phyloP scores from a whole-genome alignment of 768 basidiomycete species.

The Omphalotus guepiniiformis region DNA sequence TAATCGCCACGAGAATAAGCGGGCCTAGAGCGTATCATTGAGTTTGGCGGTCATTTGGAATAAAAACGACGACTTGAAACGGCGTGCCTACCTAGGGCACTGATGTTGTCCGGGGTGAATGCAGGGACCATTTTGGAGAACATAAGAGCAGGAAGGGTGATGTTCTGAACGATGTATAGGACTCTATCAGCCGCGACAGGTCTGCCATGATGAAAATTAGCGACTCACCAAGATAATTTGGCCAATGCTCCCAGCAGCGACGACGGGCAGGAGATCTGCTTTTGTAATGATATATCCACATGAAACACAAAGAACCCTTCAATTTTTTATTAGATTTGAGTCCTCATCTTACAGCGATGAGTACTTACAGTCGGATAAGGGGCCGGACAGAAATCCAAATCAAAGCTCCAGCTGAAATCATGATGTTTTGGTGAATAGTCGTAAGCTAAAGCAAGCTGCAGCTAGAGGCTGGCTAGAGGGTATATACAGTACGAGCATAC shows the following conservation, averaged over 20 bases:
- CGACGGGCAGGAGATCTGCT: constrained; percentile 37
- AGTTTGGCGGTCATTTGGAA: neutral
- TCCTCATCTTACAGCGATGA: neutral
- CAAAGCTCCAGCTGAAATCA: constrained; percentile 28
- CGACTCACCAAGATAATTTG: constrained; percentile 49
- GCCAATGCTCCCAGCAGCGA: constrained; percentile 40
- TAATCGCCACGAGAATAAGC: constrained; percentile 51
- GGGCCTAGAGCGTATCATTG: constrained; percentile 48
- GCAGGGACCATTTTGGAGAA: constrained; percentile 72
- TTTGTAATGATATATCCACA: constrained; percentile 42
- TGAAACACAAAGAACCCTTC: constrained; percentile 37
- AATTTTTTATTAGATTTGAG: neutral
- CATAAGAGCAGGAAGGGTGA: constrained; percentile 59
- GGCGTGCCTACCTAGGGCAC: constrained; percentile 41
- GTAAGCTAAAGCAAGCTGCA: no score
- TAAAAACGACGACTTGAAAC: neutral
- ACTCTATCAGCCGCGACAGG: neutral
- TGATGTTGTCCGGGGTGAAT: constrained; percentile 53
- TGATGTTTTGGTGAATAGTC: no score
- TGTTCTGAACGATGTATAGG: constrained; percentile 31
- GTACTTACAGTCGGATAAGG: constrained; percentile 37
- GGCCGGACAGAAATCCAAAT: constrained; percentile 46
- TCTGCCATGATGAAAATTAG: neutral
- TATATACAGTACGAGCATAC: no score
- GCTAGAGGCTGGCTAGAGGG: no score